Conservation (phyloP, 83 land plant genomes). For the Picea abies region DNA sequence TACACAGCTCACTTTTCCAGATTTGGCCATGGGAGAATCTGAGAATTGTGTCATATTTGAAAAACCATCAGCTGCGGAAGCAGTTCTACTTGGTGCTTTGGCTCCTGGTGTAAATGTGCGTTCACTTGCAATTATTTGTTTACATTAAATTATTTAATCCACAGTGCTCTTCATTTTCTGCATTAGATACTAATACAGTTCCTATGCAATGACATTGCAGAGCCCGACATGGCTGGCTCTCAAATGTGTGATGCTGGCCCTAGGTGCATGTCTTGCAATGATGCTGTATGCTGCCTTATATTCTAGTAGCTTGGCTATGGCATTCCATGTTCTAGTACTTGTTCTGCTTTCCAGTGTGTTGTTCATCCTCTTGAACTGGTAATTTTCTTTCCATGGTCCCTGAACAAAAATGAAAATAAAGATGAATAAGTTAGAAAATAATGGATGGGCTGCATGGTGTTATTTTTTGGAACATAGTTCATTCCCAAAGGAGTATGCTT, state of each 20-base stretch:
- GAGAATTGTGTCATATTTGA: neutral
- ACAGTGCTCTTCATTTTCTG: neutral
- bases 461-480: conserved; percentile 10
- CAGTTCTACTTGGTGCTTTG: conserved; percentile 8
- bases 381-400: neutral
- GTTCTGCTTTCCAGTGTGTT: conserved; percentile 2
- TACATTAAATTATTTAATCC: neutral
- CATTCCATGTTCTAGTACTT: conserved; percentile 9
- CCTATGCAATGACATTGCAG: conserved; percentile 8
- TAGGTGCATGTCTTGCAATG: conserved; percentile 9
- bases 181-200: neutral
- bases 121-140: neutral
- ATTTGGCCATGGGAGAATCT: conserved; percentile 3
- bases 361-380: conserved; percentile 15
- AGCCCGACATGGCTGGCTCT: conserved; percentile 6
- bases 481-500: neutral
- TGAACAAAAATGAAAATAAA: neutral
- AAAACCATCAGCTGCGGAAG: neutral
- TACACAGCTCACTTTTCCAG: neutral
- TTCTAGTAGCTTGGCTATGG: neutral
- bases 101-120: conserved; percentile 16
- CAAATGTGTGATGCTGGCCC: conserved; percentile 11
- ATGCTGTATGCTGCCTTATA: conserved; percentile 11
- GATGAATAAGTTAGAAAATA: neutral
- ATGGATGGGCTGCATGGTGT: neutral